Conservation (phyloP, 257 asterid species). For the Petrea volubilis region DNA sequence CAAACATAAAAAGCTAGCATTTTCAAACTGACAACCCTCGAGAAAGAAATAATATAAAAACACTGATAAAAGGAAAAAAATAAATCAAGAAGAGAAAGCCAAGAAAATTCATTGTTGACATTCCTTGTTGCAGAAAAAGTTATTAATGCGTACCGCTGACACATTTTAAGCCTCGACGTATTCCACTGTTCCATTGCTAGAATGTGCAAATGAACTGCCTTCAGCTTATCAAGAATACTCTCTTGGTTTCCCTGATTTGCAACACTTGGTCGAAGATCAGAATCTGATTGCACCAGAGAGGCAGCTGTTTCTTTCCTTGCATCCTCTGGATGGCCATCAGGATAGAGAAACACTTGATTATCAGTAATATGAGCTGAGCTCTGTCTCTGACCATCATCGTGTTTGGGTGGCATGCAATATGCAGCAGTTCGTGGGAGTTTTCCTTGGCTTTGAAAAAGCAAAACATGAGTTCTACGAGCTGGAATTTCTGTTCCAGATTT, state of each 20-base stretch:
- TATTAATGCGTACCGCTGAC: conserved; percentile 45
- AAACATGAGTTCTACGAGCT: conserved; percentile 24
- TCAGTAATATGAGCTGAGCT: conserved; percentile 33
- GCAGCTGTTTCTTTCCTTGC: conserved; percentile 28
- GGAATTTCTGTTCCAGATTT: conserved; percentile 33
- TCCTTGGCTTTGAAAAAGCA: conserved; percentile 28
- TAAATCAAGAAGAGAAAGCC: conserved; percentile 1
- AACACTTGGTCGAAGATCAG: conserved; percentile 29
- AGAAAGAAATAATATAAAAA: not conserved
- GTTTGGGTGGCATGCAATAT: conserved; percentile 43
- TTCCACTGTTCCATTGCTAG: conserved; percentile 88
- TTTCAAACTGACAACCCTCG: not conserved
- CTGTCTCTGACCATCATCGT: conserved; percentile 39
- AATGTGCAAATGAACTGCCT: conserved; percentile 66
- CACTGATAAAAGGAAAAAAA: not conserved
- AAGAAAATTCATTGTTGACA: conserved; percentile 1
- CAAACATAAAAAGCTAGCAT: not conserved
- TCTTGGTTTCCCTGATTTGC: conserved; percentile 40
- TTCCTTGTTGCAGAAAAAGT: conserved; percentile 9
- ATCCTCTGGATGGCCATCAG: conserved; percentile 25
- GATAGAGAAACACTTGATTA: conserved; percentile 36
- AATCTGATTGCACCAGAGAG: conserved; percentile 34
- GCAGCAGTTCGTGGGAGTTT: conserved; percentile 38
- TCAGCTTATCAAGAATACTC: conserved; percentile 59
- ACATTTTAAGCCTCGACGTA: conserved; percentile 52